Evolutionary conservation across 75 land plant genomes (phyloP).

Genomic region (Sequoiadendron giganteum): DNA sequence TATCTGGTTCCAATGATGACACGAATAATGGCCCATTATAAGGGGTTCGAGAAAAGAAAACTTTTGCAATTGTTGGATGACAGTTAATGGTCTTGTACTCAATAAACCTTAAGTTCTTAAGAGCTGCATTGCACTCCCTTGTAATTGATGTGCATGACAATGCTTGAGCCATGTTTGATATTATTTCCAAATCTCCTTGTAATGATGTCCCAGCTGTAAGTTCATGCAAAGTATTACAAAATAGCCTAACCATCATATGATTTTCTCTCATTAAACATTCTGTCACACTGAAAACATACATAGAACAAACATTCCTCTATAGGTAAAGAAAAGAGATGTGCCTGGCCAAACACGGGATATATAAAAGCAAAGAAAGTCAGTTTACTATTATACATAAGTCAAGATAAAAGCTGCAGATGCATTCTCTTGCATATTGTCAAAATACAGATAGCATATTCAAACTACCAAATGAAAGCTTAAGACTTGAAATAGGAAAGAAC

Average conservation of each 20-base stretch:
- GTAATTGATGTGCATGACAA: constrained; percentile 1
- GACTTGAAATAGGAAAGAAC: background rate
- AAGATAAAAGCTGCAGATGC: background rate
- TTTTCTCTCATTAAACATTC: background rate
- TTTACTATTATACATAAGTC: background rate
- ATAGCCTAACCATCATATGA: background rate
- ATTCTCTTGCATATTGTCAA: background rate
- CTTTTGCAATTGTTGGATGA: background rate
- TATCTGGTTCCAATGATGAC: background rate
- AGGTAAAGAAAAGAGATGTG: background rate
- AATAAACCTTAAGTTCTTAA: background rate
- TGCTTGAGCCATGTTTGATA: constrained; percentile 7
- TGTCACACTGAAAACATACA: background rate
- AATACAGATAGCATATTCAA: background rate
- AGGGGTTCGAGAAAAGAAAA: background rate
- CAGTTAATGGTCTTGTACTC: background rate
- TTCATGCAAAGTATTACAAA: background rate
- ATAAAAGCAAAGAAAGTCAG: background rate
- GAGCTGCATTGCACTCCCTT: background rate
- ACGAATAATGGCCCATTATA: background rate
- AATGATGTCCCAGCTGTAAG: constrained; percentile 9
- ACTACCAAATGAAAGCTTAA: background rate
- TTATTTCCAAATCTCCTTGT: background rate
- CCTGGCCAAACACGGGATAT: background rate
- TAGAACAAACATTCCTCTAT: background rate